Base-by-base conservation (phyloP, 2,329 filamentous ascomycete genomes). In the Xylaria arbuscula region DNA sequence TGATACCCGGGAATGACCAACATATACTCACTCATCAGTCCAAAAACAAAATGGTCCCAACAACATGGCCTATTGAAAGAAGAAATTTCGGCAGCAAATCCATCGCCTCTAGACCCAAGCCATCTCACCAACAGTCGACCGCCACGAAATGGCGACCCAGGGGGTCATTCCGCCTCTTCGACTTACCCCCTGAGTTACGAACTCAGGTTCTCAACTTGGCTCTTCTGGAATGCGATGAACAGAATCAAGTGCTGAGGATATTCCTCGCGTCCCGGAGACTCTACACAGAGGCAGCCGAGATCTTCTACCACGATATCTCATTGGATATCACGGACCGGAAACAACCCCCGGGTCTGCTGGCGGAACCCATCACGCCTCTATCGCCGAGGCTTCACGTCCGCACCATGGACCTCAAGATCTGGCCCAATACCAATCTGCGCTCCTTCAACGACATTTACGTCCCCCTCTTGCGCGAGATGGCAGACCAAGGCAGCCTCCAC, bases 181-280 rank as follows among this genome's bases (percentile, higher is more conserved):
- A 76, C 15, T 72, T 78, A 0, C 75, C 76, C 2, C 70, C 74
- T 3, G 76, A 78, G 67, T 47, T 78, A 6, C 71, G 76, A 48
- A 67, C 64, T 24, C 62, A 71, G 11, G 75, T 78, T 38, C 58
- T 77, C 8, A 62, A 50, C 22, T 47, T 73, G 1, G 63, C 72
- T 4, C 61, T 76, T 24, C 56, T 73, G 0, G 66, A 71, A 22
- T 66, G 56, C 50, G 61, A 70, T 32, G 64, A 45, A 38, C 66
- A 69, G 24, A 67, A 50, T 53, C 67, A 75, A 50, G 67, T 71
- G 8, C n/a, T 75, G 9, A 57, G 55, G 47, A 65, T 77, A 32
- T 73, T 78, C 65, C 63, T 76, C 0, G 70, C 72, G 4, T 73
- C 70, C 32, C 66, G 67, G 22, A 61, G 64, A 48, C 50, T 77